Conservation (phyloP, 2,329 filamentous ascomycete species). For the Chrysosporium queenslandicum region DNA sequence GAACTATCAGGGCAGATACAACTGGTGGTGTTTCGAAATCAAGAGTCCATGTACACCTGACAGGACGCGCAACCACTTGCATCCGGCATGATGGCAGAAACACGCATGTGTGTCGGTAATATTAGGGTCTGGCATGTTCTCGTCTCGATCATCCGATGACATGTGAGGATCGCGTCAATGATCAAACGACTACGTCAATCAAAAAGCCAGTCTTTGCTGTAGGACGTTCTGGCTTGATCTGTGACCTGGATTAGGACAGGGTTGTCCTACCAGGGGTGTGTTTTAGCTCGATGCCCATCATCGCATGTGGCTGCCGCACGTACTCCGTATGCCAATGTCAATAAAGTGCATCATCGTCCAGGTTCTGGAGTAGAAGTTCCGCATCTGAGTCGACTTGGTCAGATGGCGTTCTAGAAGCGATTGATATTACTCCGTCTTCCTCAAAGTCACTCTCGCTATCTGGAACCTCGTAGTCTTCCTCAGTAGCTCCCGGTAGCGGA, state of each 20-base stretch:
- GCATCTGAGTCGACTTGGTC: not conserved
- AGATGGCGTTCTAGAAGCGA: not conserved
- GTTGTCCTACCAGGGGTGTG: too few relatives aligned
- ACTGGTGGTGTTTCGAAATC: too few relatives aligned
- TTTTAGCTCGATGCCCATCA: too few relatives aligned
- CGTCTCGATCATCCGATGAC: too few relatives aligned
- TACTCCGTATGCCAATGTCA: not conserved
- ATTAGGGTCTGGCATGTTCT: not conserved
- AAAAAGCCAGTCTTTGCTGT: not conserved
- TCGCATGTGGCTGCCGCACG: too few relatives aligned
- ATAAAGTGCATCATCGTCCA: slow-evolving; percentile 1
- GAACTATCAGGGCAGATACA: too few relatives aligned
- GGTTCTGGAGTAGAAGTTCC: not conserved
- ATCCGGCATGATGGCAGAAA: too few relatives aligned
- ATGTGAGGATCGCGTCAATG: not conserved
- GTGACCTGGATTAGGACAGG: not conserved
- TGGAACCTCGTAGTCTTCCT: slow-evolving; percentile 11
- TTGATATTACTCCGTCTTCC: not conserved
- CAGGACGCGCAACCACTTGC: not conserved
- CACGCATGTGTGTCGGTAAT: not conserved
- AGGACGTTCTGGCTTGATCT: not conserved
- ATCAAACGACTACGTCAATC: not conserved
- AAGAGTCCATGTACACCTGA: not conserved
- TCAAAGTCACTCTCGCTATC: slow-evolving; percentile 13
- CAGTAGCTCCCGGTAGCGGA: slow-evolving; percentile 1